Evolutionary conservation across 805 yeast species (phyloP).

Genomic region (Cephaloascus fragrans): DNA sequence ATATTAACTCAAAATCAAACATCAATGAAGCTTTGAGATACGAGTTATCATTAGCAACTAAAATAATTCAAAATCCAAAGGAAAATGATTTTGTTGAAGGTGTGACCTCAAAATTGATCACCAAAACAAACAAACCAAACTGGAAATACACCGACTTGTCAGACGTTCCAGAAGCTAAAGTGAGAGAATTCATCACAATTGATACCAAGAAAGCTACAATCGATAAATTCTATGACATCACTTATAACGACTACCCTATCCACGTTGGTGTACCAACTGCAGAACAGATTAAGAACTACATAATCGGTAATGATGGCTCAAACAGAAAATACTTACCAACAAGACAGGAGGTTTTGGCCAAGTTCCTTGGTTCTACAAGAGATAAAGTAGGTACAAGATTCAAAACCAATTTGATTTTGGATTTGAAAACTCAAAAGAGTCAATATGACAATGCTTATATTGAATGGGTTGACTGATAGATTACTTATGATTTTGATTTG

Average conservation of each 20-base stretch:
- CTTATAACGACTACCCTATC: conserved; percentile 40
- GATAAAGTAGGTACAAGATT: conserved; percentile 49
- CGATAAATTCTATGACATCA: conserved; percentile 24
- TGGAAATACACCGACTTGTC: conserved; percentile 34
- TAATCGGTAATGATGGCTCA: conserved; percentile 62
- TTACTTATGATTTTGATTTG: too few species aligned
- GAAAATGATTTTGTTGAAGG: conserved; percentile 56
- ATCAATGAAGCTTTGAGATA: conserved; percentile 58
- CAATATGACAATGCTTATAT: conserved; percentile 31
- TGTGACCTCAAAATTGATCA: conserved; percentile 52
- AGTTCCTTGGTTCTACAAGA: conserved; percentile 42
- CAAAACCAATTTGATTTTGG: conserved; percentile 52
- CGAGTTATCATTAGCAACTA: conserved; percentile 70
- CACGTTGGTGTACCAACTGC: conserved; percentile 77
- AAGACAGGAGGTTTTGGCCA: conserved; percentile 52
- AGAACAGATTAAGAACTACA: conserved; percentile 48
- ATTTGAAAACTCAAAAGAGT: conserved; percentile 40
- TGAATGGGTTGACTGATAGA: conserved; percentile 19
- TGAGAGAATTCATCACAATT: conserved; percentile 6
- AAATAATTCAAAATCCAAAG: conserved; percentile 51
- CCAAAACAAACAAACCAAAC: conserved; percentile 47
- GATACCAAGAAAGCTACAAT: conserved; percentile 15
- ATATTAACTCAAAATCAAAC: conserved; percentile 46
- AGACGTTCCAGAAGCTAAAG: conserved; percentile 20
- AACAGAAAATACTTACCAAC: conserved; percentile 61